These are phyloP conservation scores for Aspergillus cavernicola DNA, from an alignment of 495 filamentous ascomycete species.

Conservation along the genomic window DNA sequence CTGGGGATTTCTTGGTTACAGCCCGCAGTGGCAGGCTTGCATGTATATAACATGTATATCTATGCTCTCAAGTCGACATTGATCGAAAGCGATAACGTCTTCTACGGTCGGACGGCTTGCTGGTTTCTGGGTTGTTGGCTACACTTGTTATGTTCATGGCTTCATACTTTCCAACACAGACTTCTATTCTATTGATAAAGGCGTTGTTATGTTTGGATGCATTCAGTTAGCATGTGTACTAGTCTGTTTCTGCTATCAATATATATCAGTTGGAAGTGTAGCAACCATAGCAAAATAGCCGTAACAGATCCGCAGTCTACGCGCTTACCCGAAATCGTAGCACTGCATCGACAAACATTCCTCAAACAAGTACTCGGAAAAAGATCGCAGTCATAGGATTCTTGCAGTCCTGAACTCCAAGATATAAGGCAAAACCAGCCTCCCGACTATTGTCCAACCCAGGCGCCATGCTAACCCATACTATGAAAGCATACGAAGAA, in stretches of 20 bases:
- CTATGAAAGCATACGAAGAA: constrained; percentile 9
- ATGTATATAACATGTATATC: not conserved
- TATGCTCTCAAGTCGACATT: not conserved
- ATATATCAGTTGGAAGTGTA: not conserved
- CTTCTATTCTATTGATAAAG: constrained; percentile 3
- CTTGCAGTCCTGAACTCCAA: constrained; percentile 13
- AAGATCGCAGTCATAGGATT: not conserved
- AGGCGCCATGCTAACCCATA: constrained; percentile 25
- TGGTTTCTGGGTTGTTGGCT: too few relatives aligned
- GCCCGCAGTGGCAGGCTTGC: not conserved
- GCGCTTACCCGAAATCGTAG: not conserved
- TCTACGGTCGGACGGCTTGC: not conserved
- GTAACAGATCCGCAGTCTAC: not conserved
- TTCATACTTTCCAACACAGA: not conserved
- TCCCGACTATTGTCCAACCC: constrained; percentile 10
- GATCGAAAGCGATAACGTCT: not conserved
- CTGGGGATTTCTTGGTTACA: not conserved
- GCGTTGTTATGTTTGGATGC: constrained; percentile 14
- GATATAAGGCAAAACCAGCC: constrained; percentile 6
- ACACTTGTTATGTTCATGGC: not conserved
- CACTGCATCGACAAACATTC: not conserved
- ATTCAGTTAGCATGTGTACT: constrained; percentile 10
- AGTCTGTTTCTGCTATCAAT: constrained; percentile 1
- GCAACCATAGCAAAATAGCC: not conserved
- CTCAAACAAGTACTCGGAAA: constrained; percentile 3